Base-by-base conservation (phyloP, 371 early-diverging fungal genomes). In the Mucor ambiguus region DNA sequence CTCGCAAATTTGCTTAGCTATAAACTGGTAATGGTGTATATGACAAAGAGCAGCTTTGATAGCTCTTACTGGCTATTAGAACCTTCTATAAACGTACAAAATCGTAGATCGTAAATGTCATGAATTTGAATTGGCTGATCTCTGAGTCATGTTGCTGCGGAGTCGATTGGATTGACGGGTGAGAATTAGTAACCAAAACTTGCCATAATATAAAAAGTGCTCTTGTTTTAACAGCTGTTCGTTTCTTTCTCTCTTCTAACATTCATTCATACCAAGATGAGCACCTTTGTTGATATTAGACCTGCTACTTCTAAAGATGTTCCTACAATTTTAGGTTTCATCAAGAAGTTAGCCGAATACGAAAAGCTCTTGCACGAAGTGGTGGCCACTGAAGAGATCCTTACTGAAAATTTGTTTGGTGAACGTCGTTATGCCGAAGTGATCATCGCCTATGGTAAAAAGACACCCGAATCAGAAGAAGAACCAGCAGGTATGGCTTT, bases 401-500 rank as follows among this genome's bases (percentile, higher is more conserved):
- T 93, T 14, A 70, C 69, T 28, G 70, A 87, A 58, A 87, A 81
- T 38, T 75, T 91, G 14, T 92, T 92, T 73, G 90, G 89, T 1
- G 76, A 73, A 24, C 81, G 77, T 11, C 89, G 80, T 11, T 87
- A 84, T 70, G 91, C 92, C 22, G 85, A 92, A 63, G 91, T 89
- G 18, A 70, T 92, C 9, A 73, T 90, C 60, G 90, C 90, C 0
- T 84, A 81, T 57, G 76, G 77, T 37, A 66, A 73, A 61, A 82
- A 81, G 7, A 67, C 66, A 14, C 67, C 66, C 1, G 77, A 68
- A 5, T 71, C 67, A 8, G 63, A 64, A 8, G 41, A 67, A 9
- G 72, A 77, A 37, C 86, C 89, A 24, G 92, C 87, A 14, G 95
- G 93, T 1, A 82, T 95, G 67, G 92, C 93, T 10, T 79, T 95